These are phyloP conservation scores for Arthrobotrys megalospora DNA, from an alignment of 2,329 filamentous ascomycete species.

Conservation along the genomic window DNA sequence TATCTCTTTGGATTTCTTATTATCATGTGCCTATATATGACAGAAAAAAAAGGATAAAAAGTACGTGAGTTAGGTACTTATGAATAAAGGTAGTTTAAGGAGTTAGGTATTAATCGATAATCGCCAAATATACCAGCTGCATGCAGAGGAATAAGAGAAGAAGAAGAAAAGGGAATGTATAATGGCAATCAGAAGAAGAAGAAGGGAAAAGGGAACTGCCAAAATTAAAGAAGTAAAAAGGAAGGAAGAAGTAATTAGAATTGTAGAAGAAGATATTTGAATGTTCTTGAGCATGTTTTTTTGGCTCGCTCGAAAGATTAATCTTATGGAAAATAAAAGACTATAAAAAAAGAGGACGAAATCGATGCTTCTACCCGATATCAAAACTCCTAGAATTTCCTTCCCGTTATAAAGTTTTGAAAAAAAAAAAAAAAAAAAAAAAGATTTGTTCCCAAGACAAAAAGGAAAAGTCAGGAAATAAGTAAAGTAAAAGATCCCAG, in stretches of 20 bases:
- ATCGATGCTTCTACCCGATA: conserved; percentile 19
- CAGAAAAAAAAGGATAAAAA: conserved; percentile 10
- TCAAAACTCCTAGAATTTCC: conserved; percentile 29
- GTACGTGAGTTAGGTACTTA: neutral
- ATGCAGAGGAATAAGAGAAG: neutral
- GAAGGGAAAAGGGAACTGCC: neutral
- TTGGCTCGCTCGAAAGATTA: neutral
- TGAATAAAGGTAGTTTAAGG: conserved; percentile 9
- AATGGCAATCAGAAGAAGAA: neutral
- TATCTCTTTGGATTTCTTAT: neutral
- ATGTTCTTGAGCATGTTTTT: conserved; percentile 11
- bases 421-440: neutral
- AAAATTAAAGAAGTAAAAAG: neutral
- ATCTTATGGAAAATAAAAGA: neutral
- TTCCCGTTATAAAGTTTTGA: conserved; percentile 15
- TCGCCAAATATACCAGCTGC: neutral
- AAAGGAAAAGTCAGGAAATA: conserved; percentile 15
- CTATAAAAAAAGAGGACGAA: conserved; percentile 6
- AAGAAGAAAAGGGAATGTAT: neutral
- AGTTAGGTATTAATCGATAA: neutral
- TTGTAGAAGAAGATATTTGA: neutral
- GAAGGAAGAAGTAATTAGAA: neutral
- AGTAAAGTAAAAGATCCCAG: conserved; percentile 11
- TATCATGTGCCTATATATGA: conserved; percentile 5
- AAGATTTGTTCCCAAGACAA: neutral